A percentile compares a stretch with the other conserved stretches of the same genome.
Evolutionary conservation across 2,329 filamentous ascomycete genomes (phyloP).

Genomic region (Aspergillus sp.): DNA sequence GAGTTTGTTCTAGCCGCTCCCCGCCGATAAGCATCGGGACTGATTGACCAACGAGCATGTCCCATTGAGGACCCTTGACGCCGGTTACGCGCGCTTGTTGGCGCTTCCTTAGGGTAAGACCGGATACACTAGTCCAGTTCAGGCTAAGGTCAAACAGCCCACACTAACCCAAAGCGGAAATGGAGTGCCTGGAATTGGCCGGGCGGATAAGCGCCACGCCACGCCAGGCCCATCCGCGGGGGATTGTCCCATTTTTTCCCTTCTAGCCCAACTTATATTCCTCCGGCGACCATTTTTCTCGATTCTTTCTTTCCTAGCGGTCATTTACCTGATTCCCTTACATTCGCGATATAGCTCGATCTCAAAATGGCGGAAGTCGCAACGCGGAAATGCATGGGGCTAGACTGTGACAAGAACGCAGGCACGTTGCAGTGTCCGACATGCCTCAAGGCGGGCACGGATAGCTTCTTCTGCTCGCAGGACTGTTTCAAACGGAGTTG

Average conservation of each 20-base stretch:
- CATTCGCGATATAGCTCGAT: background rate
- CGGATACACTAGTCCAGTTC: constrained; percentile 1
- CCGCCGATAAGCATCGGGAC: background rate
- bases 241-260: constrained; percentile 16
- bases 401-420: constrained; percentile 84
- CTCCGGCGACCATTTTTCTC: background rate
- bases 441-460: constrained; percentile 85
- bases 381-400: constrained; percentile 66
- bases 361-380: constrained; percentile 34
- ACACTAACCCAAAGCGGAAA: background rate
- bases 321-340: background rate
- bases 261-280: constrained; percentile 6
- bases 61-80: background rate
- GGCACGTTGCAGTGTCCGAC: constrained; percentile 89
- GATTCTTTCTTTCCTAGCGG: background rate
- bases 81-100: background rate
- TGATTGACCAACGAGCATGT: background rate
- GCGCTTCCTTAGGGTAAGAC: background rate
- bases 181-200: constrained; percentile 4
- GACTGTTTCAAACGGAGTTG: constrained; percentile 99
- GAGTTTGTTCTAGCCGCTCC: background rate
- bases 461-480: constrained; percentile 96
- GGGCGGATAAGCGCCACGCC: constrained; percentile 1
- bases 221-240: constrained; percentile 9
- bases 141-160: background rate